A percentile compares a stretch with the other conserved stretches of the same genome.
Evolutionary conservation across 2,329 filamentous ascomycete genomes (phyloP).

Genomic region (Curvularia spicifera): DNA sequence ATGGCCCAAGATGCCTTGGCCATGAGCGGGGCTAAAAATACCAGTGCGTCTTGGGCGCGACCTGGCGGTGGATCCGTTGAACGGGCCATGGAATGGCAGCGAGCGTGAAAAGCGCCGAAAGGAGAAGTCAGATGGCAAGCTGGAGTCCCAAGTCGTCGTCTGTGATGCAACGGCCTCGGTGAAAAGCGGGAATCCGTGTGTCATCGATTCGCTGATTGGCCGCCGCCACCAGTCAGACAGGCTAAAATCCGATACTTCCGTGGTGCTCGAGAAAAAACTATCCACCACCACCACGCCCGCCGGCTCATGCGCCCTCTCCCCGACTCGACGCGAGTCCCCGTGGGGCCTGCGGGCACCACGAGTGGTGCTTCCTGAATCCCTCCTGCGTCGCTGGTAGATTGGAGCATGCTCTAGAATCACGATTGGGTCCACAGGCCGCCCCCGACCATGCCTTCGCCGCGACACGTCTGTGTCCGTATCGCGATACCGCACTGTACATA

Average conservation of each 20-base stretch:
- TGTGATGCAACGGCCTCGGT: slow-evolving; percentile 15
- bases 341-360: slow-evolving; percentile 2
- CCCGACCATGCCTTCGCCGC: not conserved
- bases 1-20: slow-evolving; percentile 1
- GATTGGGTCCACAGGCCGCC: not conserved
- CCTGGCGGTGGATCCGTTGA: slow-evolving; percentile 12
- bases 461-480: not conserved
- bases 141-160: slow-evolving; percentile 10
- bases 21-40: slow-evolving; percentile 9
- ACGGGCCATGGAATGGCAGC: slow-evolving; percentile 7
- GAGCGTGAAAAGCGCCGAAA: slow-evolving; percentile 10
- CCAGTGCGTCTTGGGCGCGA: slow-evolving; percentile 8
- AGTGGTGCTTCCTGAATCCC: slow-evolving; percentile 13
- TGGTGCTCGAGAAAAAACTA: slow-evolving; percentile 6
- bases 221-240: not conserved
- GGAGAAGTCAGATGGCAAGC: slow-evolving; percentile 11
- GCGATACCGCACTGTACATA: too few species aligned
- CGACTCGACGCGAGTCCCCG: slow-evolving; percentile 14
- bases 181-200: slow-evolving; percentile 8
- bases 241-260: slow-evolving; percentile 11
- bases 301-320: slow-evolving; percentile 3
- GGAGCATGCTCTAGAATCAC: slow-evolving; percentile 2
- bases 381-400: not conserved
- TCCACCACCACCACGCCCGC: slow-evolving; percentile 6
- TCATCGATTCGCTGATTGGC: slow-evolving; percentile 13